Base-by-base conservation (phyloP, 1,284 basidiomycete species). In the Schizophyllum commune region DNA sequence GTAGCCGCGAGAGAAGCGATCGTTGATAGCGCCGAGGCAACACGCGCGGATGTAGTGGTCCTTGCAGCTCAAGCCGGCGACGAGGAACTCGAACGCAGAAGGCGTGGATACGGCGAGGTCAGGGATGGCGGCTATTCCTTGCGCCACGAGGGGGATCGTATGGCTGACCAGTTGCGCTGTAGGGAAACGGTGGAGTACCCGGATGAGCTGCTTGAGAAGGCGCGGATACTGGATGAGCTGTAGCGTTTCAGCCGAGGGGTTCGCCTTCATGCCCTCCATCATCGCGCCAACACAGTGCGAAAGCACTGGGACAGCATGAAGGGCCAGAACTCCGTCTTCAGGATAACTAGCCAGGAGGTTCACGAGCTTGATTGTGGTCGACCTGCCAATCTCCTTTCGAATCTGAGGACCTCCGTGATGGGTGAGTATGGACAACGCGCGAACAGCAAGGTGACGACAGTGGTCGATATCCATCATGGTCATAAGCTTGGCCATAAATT, bases 381-480 rank as follows among this genome's bases (percentile, higher is more conserved):
- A 71, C 34, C 75, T 75, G 0, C 84, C 81, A 57, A 88, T 82
- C 60, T 81, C 79, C 47, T 73, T 68, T 56, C 80, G 79, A 20
- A 81, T 75, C 21, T 75, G 72, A 7, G 69, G 60, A 8, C 84
- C 84, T 1, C 84, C 84, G 61, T 86, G 84, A 63, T 84, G 85
- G 0, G 86, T 87, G 11, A 86, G 77, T 32, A 79, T 81, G 0
- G 75, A 77, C 15, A 88, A 71, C 0, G 83, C 79, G 33, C 80
- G 79, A 4, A 88, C 72, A 5, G 79, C 82, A 58, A 86, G 72
- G 64, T 80, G 75, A 0, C 81, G 77, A 19, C 76, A 80, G 1
- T 68, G 71, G 1, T 79, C 76, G 4, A 74, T 69, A 33, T 82
- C 73, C 15, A 87, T 67, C 20, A 87, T 72, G 0, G 83, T 79